Evolutionary conservation across 176 grass and related monocot species (phyloP).

Genomic region (Oryza nivara): DNA sequence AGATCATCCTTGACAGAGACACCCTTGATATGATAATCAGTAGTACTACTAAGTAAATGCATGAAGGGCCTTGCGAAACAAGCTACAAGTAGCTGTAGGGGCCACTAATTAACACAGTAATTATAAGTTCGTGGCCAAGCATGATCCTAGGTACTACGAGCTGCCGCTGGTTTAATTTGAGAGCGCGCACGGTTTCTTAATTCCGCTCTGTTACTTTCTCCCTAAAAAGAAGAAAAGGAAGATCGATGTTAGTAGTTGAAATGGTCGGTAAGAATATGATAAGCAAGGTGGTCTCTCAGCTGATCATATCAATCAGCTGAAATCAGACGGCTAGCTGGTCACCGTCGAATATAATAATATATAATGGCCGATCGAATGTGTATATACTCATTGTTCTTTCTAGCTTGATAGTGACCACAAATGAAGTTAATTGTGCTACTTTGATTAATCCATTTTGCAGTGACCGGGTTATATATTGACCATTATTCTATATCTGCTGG

Average conservation of each 20-base stretch:
- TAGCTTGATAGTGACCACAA: not conserved
- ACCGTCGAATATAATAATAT: not conserved
- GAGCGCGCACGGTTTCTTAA: not conserved
- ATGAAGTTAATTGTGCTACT: not conserved
- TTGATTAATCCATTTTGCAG: not conserved
- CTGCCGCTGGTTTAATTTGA: not conserved
- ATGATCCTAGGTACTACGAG: not conserved
- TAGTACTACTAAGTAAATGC: not conserved
- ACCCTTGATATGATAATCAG: not conserved
- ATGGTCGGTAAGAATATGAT: not conserved
- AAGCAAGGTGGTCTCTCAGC: not conserved
- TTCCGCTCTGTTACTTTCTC: not conserved
- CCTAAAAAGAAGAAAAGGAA: not conserved
- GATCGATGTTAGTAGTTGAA: not conserved
- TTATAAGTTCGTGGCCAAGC: not conserved
- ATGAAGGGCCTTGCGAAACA: not conserved
- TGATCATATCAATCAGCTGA: no score
- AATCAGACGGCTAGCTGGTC: no score
- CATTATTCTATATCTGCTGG: not conserved
- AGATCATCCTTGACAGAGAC: not conserved
- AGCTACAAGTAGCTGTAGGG: not conserved
- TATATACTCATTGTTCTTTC: not conserved
- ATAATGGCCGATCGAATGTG: not conserved
- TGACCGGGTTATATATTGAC: no score
- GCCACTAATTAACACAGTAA: not conserved